A percentile compares a stretch with the other conserved stretches of the same genome.
Evolutionary conservation across 2,329 filamentous ascomycete species (phyloP).

Genomic region (Cladosporium phlei): DNA sequence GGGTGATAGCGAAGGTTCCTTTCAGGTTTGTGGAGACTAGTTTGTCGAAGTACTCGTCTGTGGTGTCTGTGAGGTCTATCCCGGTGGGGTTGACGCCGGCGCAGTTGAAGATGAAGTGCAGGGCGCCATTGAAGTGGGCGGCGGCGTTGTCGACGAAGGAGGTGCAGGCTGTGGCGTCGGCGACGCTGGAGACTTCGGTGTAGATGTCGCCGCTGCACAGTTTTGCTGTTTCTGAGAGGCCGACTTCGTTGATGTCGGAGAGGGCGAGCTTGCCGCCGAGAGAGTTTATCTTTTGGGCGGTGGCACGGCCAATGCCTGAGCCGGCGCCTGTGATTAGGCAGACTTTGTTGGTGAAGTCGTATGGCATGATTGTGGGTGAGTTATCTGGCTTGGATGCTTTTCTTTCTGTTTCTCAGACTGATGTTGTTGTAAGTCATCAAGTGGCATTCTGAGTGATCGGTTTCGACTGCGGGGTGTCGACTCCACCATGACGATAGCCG

Average conservation of each 20-base stretch:
- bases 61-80: constrained; percentile 32
- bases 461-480: too few relatives aligned
- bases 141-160: constrained; percentile 23
- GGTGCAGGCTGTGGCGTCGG: constrained; percentile 22
- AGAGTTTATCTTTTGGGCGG: constrained; percentile 40
- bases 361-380: too few relatives aligned
- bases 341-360: constrained; percentile 23
- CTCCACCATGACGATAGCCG: too few relatives aligned
- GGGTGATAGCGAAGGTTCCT: constrained; percentile 38
- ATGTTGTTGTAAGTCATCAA: too few relatives aligned
- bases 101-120: constrained; percentile 43
- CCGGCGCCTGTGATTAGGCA: constrained; percentile 31
- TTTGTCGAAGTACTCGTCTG: constrained; percentile 42
- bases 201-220: constrained; percentile 18
- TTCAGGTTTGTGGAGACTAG: constrained; percentile 38
- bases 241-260: constrained; percentile 35
- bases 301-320: constrained; percentile 40
- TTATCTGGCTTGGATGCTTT: too few relatives aligned
- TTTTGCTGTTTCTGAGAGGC: constrained; percentile 25
- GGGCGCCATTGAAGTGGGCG: constrained; percentile 19
- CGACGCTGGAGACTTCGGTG: constrained; percentile 28
- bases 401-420: too few relatives aligned
- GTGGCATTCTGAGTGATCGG: too few relatives aligned
- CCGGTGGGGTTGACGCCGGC: constrained; percentile 36
- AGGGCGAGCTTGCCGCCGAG: constrained; percentile 42